Evolutionary conservation across 2,329 filamentous ascomycete genomes (phyloP).

Genomic region (Cladosporium sp.): DNA sequence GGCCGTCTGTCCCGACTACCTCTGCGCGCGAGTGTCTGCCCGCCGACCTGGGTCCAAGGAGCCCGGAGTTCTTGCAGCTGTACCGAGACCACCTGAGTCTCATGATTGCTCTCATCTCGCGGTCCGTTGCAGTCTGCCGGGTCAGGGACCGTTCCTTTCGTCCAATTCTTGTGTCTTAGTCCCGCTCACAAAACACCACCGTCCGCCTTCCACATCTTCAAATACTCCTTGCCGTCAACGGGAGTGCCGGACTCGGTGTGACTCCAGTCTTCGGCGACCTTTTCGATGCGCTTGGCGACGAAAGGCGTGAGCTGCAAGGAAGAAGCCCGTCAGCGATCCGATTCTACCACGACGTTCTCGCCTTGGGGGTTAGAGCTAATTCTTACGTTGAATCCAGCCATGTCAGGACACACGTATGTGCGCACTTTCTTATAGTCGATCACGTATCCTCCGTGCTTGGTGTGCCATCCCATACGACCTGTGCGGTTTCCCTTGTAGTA

Average conservation of each 20-base stretch:
- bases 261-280: slow-evolving; percentile 50
- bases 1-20: neutral
- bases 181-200: slow-evolving; percentile 27
- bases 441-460: slow-evolving; percentile 75
- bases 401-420: slow-evolving; percentile 76
- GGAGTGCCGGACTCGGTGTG: slow-evolving; percentile 23
- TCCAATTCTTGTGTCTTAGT: too few relatives aligned
- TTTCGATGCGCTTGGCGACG: slow-evolving; percentile 59
- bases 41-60: too few relatives aligned
- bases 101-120: too few relatives aligned
- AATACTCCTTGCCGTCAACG: slow-evolving; percentile 30
- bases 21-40: neutral
- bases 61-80: too few relatives aligned
- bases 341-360: too few relatives aligned
- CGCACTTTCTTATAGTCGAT: slow-evolving; percentile 85
- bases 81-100: too few relatives aligned
- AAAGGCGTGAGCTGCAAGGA: slow-evolving; percentile 70
- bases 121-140: too few relatives aligned
- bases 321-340: neutral
- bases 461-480: slow-evolving; percentile 81
- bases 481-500: slow-evolving; percentile 96
- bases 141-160: too few relatives aligned
- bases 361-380: too few relatives aligned
- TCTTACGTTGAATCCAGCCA: slow-evolving; percentile 67
- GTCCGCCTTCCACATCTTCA: slow-evolving; percentile 31